Conservation (phyloP, 164 flowering plant genomes). For the Sextonia rubra region DNA sequence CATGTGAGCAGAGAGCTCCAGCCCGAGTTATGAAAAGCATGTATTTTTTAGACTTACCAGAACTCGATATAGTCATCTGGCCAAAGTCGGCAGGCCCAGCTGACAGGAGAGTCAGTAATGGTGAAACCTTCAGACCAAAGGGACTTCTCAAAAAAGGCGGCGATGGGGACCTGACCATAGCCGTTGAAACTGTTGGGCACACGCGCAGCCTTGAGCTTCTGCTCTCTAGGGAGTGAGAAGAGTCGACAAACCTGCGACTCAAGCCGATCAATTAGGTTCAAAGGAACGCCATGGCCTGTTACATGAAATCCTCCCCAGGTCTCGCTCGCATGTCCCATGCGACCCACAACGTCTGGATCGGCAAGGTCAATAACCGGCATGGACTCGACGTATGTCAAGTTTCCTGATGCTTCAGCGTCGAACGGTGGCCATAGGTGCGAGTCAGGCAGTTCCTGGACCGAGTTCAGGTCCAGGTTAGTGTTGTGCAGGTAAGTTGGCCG, state of each 20-base stretch:
- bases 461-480: slow-evolving; percentile 44
- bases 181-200: slow-evolving; percentile 57
- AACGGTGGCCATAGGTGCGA: slow-evolving; percentile 52
- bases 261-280: slow-evolving; percentile 34
- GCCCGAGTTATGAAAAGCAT: too few relatives aligned
- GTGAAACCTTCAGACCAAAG: slow-evolving; percentile 97
- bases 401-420: slow-evolving; percentile 11
- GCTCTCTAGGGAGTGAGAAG: slow-evolving; percentile 62
- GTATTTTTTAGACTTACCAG: slow-evolving; percentile 42
- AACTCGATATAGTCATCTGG: slow-evolving; percentile 50
- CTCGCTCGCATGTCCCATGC: slow-evolving; percentile 65
- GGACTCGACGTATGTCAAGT: not conserved
- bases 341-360: slow-evolving; percentile 30
- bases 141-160: slow-evolving; percentile 62
- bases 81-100: slow-evolving; percentile 80
- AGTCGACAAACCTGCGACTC: slow-evolving; percentile 37
- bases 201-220: slow-evolving; percentile 69
- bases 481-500: slow-evolving; percentile 33
- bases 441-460: slow-evolving; percentile 60
- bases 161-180: slow-evolving; percentile 67
- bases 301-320: slow-evolving; percentile 86
- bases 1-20: too few relatives aligned
- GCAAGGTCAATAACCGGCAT: slow-evolving; percentile 60
- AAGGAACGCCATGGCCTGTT: slow-evolving; percentile 56
- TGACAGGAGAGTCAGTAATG: slow-evolving; percentile 56